phyloP scores from a whole-genome alignment of 176 grass and related monocot species.

The Triticum timopheevii region DNA sequence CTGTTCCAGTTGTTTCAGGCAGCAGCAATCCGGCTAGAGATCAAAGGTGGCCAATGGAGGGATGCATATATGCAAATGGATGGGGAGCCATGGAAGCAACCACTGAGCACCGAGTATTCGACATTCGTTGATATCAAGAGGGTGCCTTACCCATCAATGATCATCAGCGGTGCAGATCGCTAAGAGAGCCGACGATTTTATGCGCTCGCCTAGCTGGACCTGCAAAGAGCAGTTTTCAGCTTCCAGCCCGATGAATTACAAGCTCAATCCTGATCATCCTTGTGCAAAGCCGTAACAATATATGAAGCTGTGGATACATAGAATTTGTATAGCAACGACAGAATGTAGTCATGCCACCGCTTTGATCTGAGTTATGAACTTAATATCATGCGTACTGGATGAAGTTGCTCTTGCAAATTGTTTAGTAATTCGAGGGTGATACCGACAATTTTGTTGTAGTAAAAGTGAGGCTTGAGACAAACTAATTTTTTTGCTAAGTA shows the following conservation, averaged over 20 bases:
- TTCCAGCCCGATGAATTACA: neutral
- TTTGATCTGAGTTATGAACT: conserved; percentile 22
- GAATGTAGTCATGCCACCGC: neutral
- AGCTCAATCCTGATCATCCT: neutral
- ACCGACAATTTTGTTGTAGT: neutral
- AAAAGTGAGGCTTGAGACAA: neutral
- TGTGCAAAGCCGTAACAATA: neutral
- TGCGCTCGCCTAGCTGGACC: neutral
- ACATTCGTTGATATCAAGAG: conserved; percentile 92
- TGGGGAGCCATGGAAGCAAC: conserved; percentile 97
- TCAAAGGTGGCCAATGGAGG: conserved; percentile 82
- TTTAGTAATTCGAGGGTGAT: neutral
- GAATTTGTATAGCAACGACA: neutral
- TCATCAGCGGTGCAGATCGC: conserved; percentile 68
- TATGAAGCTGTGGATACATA: conserved; percentile 29
- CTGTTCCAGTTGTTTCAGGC: conserved; percentile 50
- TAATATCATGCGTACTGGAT: neutral
- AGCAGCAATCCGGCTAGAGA: conserved; percentile 84
- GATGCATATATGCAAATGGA: conserved; percentile 99
- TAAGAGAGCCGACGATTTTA: conserved; percentile 2
- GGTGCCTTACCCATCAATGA: conserved; percentile 73
- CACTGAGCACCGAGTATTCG: conserved; percentile 62
- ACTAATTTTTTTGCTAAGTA: neutral
- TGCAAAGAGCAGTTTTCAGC: neutral
- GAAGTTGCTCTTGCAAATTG: neutral